Evolutionary conservation across 192 early-diverging fungal species (phyloP).

Genomic region (Coemansia sp.): DNA sequence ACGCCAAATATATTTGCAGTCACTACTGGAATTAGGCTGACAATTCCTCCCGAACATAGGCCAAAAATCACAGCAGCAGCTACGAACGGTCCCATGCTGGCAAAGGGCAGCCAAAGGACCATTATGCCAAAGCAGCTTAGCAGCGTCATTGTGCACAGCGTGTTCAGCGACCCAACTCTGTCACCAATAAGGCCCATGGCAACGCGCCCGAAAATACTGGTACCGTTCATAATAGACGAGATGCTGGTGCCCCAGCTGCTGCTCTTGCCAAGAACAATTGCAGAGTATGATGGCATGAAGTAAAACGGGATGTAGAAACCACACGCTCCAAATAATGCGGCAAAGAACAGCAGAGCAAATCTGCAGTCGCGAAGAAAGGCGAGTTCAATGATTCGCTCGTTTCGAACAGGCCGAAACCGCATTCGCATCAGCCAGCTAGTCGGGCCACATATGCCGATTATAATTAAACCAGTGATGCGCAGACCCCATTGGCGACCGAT

Average conservation of each 20-base stretch:
- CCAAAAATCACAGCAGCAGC: conserved; percentile 25
- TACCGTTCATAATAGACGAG: conserved; percentile 36
- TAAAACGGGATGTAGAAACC: conserved; percentile 30
- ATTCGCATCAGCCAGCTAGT: conserved; percentile 24
- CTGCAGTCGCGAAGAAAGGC: conserved; percentile 8
- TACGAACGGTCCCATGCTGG: conserved; percentile 12
- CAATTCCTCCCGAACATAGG: conserved; percentile 18
- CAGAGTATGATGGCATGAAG: conserved; percentile 33
- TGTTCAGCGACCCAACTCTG: conserved; percentile 24
- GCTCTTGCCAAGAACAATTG: conserved; percentile 6
- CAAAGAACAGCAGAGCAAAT: conserved; percentile 30
- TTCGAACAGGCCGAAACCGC: conserved; percentile 9
- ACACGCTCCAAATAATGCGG: conserved; percentile 10
- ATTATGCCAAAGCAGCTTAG: conserved; percentile 16
- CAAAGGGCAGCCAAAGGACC: conserved; percentile 35
- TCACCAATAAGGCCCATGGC: conserved; percentile 22
- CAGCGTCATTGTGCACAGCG: conserved; percentile 7
- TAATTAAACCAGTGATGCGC: conserved; percentile 62
- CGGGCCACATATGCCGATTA: conserved; percentile 13
- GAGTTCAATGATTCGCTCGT: conserved; percentile 29
- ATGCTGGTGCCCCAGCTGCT: conserved; percentile 32
- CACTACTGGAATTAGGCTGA: conserved; percentile 28
- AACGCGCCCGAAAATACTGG: conserved; percentile 26
- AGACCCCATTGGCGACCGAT: conserved; percentile 67
- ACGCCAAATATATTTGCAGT: conserved; percentile 28